Conservation (phyloP, 2,329 filamentous ascomycete species). For the Penicillium sp. region DNA sequence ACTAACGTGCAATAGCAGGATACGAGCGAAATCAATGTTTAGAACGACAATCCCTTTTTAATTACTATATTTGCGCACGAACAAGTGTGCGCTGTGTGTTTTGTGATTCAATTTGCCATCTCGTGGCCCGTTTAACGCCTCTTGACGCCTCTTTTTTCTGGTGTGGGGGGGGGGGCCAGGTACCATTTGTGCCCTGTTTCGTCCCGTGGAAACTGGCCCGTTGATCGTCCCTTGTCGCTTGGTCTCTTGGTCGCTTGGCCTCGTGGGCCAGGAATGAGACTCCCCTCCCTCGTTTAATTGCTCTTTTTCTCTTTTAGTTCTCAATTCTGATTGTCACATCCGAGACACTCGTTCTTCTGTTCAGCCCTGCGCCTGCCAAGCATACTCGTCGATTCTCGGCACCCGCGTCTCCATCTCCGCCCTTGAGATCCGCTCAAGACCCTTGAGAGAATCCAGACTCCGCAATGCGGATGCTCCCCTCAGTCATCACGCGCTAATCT, state of each 20-base stretch:
- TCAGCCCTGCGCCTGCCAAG: conserved; percentile 6
- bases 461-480: conserved; percentile 28
- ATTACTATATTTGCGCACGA: not conserved
- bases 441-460: conserved; percentile 8
- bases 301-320: not conserved
- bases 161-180: too few relatives aligned
- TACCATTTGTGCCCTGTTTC: not conserved
- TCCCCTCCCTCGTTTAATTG: conserved; percentile 4
- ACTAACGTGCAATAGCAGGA: too few relatives aligned
- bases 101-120: not conserved
- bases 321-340: not conserved
- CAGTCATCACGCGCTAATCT: conserved; percentile 9
- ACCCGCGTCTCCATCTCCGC: conserved; percentile 12
- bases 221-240: conserved; percentile 12
- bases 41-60: not conserved
- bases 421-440: conserved; percentile 9
- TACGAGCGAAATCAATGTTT: not conserved
- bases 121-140: not conserved
- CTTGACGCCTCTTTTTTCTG: not conserved
- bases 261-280: not conserved
- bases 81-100: not conserved
- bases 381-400: conserved; percentile 3
- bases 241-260: not conserved
- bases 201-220: conserved; percentile 25
- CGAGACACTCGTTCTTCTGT: not conserved